Evolutionary conservation across 306 rosid species (phyloP).

Genomic region (Gillenia trifoliata): DNA sequence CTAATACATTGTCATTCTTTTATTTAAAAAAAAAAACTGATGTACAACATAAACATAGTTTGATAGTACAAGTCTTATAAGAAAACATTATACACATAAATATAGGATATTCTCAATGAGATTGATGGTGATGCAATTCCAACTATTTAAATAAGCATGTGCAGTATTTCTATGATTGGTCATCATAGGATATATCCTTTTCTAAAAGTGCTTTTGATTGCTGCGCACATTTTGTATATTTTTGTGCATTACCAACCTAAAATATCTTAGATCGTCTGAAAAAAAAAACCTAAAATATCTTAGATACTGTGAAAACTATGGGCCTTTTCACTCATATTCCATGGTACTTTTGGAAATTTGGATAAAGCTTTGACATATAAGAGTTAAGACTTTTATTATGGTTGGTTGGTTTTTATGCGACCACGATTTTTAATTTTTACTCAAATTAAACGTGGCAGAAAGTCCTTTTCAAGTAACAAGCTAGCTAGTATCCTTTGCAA

Average conservation of each 20-base stretch:
- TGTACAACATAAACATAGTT: neutral
- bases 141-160: neutral
- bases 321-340: constrained; percentile 3
- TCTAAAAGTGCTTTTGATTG: constrained; percentile 39
- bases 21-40: too few species aligned
- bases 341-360: neutral
- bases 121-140: neutral
- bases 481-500: neutral
- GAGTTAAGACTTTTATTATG: neutral
- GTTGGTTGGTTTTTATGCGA: neutral
- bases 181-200: constrained; percentile 34
- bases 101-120: too few species aligned
- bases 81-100: neutral
- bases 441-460: neutral
- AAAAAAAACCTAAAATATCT: constrained; percentile 19
- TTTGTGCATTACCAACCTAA: constrained; percentile 12
- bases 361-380: neutral
- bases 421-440: neutral
- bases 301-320: constrained; percentile 14
- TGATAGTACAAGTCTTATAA: neutral
- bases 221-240: constrained; percentile 13
- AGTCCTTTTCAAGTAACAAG: neutral
- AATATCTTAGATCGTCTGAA: constrained; percentile 18
- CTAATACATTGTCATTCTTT: too few species aligned
- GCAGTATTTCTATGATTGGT: constrained; percentile 23